A percentile compares a stretch with the other conserved stretches of the same genome.
Evolutionary conservation across 2,329 filamentous ascomycete genomes (phyloP).

Genomic region (Xylariales sp.): DNA sequence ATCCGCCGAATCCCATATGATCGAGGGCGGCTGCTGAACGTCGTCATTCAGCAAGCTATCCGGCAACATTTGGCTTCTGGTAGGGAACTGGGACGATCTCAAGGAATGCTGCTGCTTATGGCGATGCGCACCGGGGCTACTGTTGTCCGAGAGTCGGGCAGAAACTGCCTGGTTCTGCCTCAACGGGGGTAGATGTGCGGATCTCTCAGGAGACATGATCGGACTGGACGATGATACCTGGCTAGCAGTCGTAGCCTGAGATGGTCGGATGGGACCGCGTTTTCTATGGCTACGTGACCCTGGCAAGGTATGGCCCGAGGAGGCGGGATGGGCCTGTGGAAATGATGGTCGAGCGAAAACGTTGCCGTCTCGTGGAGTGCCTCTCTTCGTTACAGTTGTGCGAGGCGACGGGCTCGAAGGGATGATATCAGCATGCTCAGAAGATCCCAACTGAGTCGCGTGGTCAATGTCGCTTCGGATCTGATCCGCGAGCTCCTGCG

Average conservation of each 20-base stretch:
- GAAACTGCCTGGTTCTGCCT: slow-evolving; percentile 13
- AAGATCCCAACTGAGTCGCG: slow-evolving; percentile 30
- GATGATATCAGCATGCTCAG: slow-evolving; percentile 23
- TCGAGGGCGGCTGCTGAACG: slow-evolving; percentile 32
- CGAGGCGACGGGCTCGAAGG: slow-evolving; percentile 26
- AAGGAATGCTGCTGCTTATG: slow-evolving; percentile 16
- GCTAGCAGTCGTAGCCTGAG: slow-evolving; percentile 41
- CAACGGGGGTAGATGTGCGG: slow-evolving; percentile 16
- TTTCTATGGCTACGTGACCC: slow-evolving; percentile 14
- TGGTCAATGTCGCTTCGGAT: slow-evolving; percentile 41
- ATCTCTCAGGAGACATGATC: slow-evolving; percentile 23
- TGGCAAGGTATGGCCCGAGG: slow-evolving; percentile 6
- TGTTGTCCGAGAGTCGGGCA: slow-evolving; percentile 10
- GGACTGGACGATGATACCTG: slow-evolving; percentile 25
- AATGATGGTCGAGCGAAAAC: slow-evolving; percentile 8
- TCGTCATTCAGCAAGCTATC: slow-evolving; percentile 39
- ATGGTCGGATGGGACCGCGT: slow-evolving; percentile 26
- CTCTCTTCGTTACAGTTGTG: slow-evolving; percentile 10
- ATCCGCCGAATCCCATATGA: slow-evolving; percentile 40
- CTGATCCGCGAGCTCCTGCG: slow-evolving; percentile 49
- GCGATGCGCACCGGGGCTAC: slow-evolving; percentile 16
- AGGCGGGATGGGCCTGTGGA: slow-evolving; percentile 5
- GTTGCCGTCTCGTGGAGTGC: slow-evolving; percentile 1
- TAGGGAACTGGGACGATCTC: slow-evolving; percentile 43
- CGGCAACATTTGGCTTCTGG: slow-evolving; percentile 49